Base-by-base conservation (phyloP, 129 eudicot genomes). In the Artemisia tridentata region DNA sequence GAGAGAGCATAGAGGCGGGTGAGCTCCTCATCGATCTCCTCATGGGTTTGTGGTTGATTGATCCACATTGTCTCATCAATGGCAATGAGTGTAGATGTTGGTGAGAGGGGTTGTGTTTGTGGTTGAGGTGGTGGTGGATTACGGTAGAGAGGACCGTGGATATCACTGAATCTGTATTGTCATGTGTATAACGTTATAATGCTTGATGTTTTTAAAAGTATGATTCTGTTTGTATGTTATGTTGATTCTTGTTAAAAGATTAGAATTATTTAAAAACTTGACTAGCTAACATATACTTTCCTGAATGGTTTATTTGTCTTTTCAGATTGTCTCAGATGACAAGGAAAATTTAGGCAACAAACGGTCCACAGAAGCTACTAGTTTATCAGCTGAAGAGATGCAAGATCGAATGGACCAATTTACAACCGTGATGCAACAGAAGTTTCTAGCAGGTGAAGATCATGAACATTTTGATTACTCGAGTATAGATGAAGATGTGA, bases 391-490 rank as follows among this genome's bases (percentile, higher is more conserved):
- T 4, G 95, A 82, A 56, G 96, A 89, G 74, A 81, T 89, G 92
- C 79, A 85, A 77, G 96, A 89, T 65, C 84, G 86, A 58, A 72
- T 92, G 90, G 96, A 89, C 46, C 96, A 92, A 43, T 89, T 92
- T 61, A 86, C 84, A 11, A 66, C 63, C 63, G 71, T 87, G 69
- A 89, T 89, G 98, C 92, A 89, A 52, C 96, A 92, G 41, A 92
- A 89, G 86, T 92, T 92, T 79, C 72, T 92, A 43, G 83, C 95
- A 4, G 98, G 98, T 16, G 91, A 89, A 87, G 98, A 92, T 79
- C 80, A 80, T 50, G 77, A 92, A 76, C 90, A 92, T 81, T 53
- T 89, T 69, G 82, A 87, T 76, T 92, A 92, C 85, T 78, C 92
- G 9, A 87, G 74, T 78, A 92, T 92, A 27, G 98, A 92, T 19